phyloP scores from a whole-genome alignment of 2,329 filamentous ascomycete genomes.

The Apiospora hydei region DNA sequence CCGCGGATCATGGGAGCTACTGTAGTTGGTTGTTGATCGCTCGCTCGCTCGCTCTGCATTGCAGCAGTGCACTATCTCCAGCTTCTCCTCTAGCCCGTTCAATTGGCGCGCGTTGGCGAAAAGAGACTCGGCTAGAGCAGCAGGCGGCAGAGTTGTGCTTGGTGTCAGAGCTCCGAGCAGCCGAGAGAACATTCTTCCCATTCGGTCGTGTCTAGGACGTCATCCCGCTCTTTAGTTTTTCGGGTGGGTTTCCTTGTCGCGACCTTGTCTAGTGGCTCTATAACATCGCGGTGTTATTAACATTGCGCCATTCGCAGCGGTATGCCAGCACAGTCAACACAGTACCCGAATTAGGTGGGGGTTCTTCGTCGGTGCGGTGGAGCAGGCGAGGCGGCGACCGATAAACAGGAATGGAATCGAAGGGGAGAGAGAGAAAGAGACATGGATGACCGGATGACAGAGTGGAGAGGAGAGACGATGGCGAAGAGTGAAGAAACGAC shows the following conservation, averaged over 20 bases:
- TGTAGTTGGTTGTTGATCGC: neutral
- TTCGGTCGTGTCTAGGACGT: conserved; percentile 12
- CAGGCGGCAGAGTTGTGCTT: neutral
- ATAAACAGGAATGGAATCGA: conserved; percentile 17
- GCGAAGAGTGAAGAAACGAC: neutral
- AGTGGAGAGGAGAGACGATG: neutral
- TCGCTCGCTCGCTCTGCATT: neutral
- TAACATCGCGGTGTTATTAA: conserved; percentile 5
- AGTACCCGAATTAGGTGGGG: conserved; percentile 7
- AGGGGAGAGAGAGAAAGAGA: neutral
- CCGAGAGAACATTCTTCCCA: neutral
- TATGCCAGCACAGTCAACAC: conserved; percentile 6
- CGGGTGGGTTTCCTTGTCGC: neutral
- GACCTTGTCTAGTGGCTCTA: conserved; percentile 8
- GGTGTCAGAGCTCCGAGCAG: neutral
- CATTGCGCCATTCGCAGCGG: conserved; percentile 5
- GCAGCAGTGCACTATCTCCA: neutral
- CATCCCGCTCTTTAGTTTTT: conserved; percentile 13
- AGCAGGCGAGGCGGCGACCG: conserved; percentile 1
- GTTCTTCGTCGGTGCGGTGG: neutral
- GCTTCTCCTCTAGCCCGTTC: neutral
- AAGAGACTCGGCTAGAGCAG: conserved; percentile 1
- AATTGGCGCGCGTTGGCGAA: neutral
- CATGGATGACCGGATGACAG: neutral
- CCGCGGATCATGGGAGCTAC: neutral